Conservation (phyloP, 306 rosid genomes). For the Begonia masoniana region DNA sequence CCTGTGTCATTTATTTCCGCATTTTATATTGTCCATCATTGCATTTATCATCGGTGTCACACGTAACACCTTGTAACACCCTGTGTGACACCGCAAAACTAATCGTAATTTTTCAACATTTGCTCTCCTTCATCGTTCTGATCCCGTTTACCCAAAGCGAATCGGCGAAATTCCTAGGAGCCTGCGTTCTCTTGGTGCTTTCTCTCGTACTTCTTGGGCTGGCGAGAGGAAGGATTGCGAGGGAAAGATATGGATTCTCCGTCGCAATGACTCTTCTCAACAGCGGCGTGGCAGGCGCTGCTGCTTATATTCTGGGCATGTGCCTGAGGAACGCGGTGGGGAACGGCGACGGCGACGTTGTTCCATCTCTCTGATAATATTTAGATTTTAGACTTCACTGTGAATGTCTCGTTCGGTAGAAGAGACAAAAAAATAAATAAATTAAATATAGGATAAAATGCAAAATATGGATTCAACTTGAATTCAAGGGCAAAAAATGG, state of each 20-base stretch:
- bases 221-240: slow-evolving; percentile 41
- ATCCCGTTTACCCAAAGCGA: slow-evolving; percentile 38
- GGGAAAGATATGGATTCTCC: slow-evolving; percentile 26
- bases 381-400: background rate
- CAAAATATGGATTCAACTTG: too few species aligned
- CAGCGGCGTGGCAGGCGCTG: slow-evolving; percentile 38
- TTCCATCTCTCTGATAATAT: background rate
- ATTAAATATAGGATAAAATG: too few species aligned
- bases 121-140: slow-evolving; percentile 47
- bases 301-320: slow-evolving; percentile 43
- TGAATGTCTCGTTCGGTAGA: background rate
- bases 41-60: too few species aligned
- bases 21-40: too few species aligned
- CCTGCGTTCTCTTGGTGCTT: slow-evolving; percentile 37
- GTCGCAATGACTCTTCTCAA: slow-evolving; percentile 22
- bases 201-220: slow-evolving; percentile 38
- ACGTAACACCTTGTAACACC: too few species aligned
- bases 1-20: too few species aligned
- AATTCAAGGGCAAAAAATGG: too few species aligned
- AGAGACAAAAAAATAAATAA: too few species aligned
- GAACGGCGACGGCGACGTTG: slow-evolving; percentile 15
- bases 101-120: too few species aligned
- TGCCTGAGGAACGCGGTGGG: slow-evolving; percentile 29
- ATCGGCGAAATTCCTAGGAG: slow-evolving; percentile 28
- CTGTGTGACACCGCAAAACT: too few species aligned